A percentile compares a stretch with the other conserved stretches of the same genome.
Conservation (phyloP, 768 basidiomycete species). For the Russula sp. region DNA sequence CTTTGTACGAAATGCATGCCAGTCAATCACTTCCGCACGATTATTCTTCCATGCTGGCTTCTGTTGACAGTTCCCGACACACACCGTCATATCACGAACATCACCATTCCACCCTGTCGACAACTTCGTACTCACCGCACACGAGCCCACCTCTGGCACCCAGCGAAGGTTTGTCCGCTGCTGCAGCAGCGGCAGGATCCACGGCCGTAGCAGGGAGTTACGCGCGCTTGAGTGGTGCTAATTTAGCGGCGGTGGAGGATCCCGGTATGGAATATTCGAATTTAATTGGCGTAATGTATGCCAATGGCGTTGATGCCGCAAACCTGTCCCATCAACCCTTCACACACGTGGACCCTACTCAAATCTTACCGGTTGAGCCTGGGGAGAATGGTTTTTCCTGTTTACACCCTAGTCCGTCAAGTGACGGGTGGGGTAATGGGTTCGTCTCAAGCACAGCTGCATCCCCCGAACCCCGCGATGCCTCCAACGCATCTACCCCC, state of each 20-base stretch:
- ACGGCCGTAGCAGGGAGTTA: constrained; percentile 71
- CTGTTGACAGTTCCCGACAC: constrained; percentile 25
- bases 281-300: constrained; percentile 61
- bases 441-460: constrained; percentile 61
- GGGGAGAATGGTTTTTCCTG: constrained; percentile 39
- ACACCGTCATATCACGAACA: constrained; percentile 26
- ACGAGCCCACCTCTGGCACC: constrained; percentile 30
- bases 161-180: constrained; percentile 55
- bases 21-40: constrained; percentile 29
- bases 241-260: constrained; percentile 50
- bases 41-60: constrained; percentile 27
- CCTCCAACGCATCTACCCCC: constrained; percentile 67
- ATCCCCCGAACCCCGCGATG: constrained; percentile 69
- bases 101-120: constrained; percentile 24
- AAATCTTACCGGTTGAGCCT: constrained; percentile 55
- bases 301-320: constrained; percentile 41
- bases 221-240: constrained; percentile 55
- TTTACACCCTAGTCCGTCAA: constrained; percentile 73
- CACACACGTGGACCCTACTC: constrained; percentile 90
- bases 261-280: constrained; percentile 54
- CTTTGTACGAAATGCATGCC: constrained; percentile 45
- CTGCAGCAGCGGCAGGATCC: constrained; percentile 56
- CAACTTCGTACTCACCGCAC: constrained; percentile 36
- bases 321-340: constrained; percentile 41
- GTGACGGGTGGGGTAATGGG: constrained; percentile 68